phyloP scores from a whole-genome alignment of 805 yeast species.

The Saccharomycopsis guyanensis region DNA sequence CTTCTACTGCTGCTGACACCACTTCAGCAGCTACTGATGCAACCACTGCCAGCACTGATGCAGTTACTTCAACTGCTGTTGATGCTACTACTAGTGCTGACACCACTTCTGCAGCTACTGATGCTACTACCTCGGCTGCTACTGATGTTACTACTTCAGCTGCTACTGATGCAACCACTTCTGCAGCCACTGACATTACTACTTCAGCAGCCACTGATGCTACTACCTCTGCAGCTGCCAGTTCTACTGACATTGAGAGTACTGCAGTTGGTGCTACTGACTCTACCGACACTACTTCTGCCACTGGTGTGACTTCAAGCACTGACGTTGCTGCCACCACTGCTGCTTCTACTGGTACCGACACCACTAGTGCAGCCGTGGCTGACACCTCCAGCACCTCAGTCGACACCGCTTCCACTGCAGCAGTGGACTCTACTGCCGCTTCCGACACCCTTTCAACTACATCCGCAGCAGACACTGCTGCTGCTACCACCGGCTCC shows the following conservation, averaged over 20 bases:
- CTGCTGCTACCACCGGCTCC: conserved; percentile 13
- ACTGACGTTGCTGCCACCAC: background rate
- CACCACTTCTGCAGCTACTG: conserved; percentile 22
- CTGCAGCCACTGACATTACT: background rate
- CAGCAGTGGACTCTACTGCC: background rate
- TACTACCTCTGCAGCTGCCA: conserved; percentile 3
- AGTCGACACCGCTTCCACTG: conserved; percentile 2
- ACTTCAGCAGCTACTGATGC: background rate
- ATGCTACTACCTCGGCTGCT: conserved; percentile 24
- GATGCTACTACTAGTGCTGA: conserved; percentile 19
- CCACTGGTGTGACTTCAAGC: background rate
- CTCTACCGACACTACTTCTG: background rate
- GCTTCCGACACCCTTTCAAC: background rate
- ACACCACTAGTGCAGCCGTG: conserved; percentile 24
- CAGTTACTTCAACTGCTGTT: conserved; percentile 7
- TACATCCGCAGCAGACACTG: conserved; percentile 16
- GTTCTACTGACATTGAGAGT: conserved; percentile 2
- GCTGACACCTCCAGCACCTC: conserved; percentile 8
- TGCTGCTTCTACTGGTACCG: conserved; percentile 20
- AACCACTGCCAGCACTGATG: background rate
- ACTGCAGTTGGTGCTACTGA: background rate
- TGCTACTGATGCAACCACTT: no score
- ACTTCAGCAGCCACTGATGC: conserved; percentile 1
- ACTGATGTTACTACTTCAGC: conserved; percentile 24
- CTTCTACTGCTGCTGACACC: conserved; percentile 5